Evolutionary conservation across 2,329 filamentous ascomycete species (phyloP).

Genomic region (Fusarium papillatum): DNA sequence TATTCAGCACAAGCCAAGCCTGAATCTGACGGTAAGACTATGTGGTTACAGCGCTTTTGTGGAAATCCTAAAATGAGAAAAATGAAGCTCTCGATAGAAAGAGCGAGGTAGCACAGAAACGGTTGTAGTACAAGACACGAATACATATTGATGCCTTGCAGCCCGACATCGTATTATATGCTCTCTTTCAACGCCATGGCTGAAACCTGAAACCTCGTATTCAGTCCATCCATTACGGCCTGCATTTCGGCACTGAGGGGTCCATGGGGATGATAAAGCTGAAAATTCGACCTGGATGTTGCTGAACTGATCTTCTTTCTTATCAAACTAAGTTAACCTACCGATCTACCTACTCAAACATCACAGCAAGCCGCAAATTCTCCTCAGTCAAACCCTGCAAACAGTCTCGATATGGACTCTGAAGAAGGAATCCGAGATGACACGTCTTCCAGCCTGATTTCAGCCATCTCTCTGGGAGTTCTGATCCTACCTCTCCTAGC

Average conservation of each 20-base stretch:
- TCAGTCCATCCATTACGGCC: not conserved
- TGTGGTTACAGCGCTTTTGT: not conserved
- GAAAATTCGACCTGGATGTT: not conserved
- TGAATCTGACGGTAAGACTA: not conserved
- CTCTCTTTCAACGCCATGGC: not conserved
- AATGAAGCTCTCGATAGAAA: not conserved
- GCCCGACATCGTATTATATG: not conserved
- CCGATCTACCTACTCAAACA: not conserved
- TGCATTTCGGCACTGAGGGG: not conserved
- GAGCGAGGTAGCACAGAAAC: not conserved
- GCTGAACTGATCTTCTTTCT: not conserved
- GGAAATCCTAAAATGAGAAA: not conserved
- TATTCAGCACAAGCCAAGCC: not conserved
- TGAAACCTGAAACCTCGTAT: slow-evolving; percentile 1
- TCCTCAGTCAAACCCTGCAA: not conserved
- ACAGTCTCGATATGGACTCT: not conserved
- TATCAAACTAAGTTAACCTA: not conserved
- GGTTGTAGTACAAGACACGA: not conserved
- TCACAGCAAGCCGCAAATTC: not conserved
- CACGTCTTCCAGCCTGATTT: not conserved
- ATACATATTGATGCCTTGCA: not conserved
- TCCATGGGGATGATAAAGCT: not conserved
- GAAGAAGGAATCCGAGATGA: not conserved
- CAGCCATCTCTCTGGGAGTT: not conserved
- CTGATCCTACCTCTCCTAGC: not conserved